phyloP scores from a whole-genome alignment of 495 filamentous ascomycete species.

The Penicillium crystallinum region DNA sequence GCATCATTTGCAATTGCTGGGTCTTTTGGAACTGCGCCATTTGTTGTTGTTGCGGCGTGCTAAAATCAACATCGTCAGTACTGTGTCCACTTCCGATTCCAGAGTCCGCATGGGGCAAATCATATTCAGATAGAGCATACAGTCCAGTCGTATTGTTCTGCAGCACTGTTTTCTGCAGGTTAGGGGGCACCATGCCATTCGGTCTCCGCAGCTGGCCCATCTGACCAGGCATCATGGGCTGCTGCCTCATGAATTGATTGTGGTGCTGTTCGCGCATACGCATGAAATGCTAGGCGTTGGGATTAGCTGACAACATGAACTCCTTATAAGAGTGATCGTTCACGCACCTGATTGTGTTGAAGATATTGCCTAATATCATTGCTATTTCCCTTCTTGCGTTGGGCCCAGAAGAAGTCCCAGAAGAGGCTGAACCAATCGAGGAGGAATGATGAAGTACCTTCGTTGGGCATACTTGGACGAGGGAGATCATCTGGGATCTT shows the following conservation, averaged over 20 bases:
- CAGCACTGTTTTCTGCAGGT: constrained; percentile 68
- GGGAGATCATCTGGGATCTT: constrained; percentile 79
- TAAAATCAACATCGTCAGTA: constrained; percentile 18
- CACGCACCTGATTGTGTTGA: constrained; percentile 71
- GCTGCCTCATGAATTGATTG: constrained; percentile 63
- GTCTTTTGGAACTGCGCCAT: constrained; percentile 64
- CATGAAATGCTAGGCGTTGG: constrained; percentile 33
- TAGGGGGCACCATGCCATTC: constrained; percentile 40
- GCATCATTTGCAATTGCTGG: constrained; percentile 56
- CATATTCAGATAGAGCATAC: constrained; percentile 26
- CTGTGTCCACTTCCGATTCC: constrained; percentile 7
- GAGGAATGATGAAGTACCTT: constrained; percentile 68
- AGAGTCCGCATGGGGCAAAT: not conserved
- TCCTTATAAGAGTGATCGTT: not conserved
- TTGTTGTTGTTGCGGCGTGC: constrained; percentile 40
- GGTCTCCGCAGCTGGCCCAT: constrained; percentile 48
- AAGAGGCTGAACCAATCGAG: constrained; percentile 95
- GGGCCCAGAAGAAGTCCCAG: constrained; percentile 87
- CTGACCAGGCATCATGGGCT: constrained; percentile 64
- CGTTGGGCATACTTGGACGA: constrained; percentile 58
- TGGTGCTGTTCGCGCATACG: constrained; percentile 49
- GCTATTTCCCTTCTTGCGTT: constrained; percentile 56
- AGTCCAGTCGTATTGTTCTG: constrained; percentile 57
- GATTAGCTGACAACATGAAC: constrained; percentile 15
- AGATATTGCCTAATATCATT: constrained; percentile 64